phyloP scores from a whole-genome alignment of 1,284 basidiomycete genomes.

The Calocybe gambosa region DNA sequence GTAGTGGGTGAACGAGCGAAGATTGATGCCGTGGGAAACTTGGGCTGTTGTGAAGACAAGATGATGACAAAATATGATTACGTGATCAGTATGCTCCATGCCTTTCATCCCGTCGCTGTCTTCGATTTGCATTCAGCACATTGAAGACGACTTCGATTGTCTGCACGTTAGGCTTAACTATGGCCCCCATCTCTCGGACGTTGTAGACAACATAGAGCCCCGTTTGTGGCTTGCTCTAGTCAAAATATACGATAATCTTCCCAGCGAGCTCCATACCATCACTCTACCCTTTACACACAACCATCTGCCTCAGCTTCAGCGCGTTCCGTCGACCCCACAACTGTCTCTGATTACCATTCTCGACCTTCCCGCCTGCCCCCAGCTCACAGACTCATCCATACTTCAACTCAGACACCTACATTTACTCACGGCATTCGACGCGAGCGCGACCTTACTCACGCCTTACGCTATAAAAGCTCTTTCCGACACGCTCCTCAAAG shows the following conservation, averaged over 20 bases:
- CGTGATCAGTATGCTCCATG: conserved; percentile 1
- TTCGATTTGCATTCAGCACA: conserved; percentile 19
- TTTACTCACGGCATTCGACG: conserved; percentile 54
- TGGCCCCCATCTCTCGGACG: conserved; percentile 30
- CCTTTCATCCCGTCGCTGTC: conserved; percentile 22
- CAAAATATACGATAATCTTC: conserved; percentile 52
- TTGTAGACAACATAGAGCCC: conserved; percentile 39
- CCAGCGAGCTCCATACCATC: conserved; percentile 36
- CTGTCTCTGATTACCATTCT: conserved; percentile 62
- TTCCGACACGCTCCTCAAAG: conserved; percentile 28
- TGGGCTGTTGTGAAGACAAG: conserved; percentile 6
- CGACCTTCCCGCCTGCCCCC: conserved; percentile 43
- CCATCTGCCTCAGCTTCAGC: conserved; percentile 51
- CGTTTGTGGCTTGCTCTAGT: conserved; percentile 54
- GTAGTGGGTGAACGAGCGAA: conserved; percentile 15
- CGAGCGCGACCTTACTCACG: conserved; percentile 45
- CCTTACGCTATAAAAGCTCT: conserved; percentile 45
- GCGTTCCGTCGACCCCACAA: conserved; percentile 42
- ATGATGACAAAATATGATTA: neutral
- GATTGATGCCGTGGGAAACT: conserved; percentile 12
- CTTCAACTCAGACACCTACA: conserved; percentile 43
- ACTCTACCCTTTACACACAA: conserved; percentile 45
- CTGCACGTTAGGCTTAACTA: conserved; percentile 19
- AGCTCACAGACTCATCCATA: conserved; percentile 52
- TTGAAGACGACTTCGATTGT: conserved; percentile 19